Evolutionary conservation across 352 stramenopile genomes (phyloP), one percentile per base, ranked within the genome.

Genomic region (Pythium dissotocum): DNA sequence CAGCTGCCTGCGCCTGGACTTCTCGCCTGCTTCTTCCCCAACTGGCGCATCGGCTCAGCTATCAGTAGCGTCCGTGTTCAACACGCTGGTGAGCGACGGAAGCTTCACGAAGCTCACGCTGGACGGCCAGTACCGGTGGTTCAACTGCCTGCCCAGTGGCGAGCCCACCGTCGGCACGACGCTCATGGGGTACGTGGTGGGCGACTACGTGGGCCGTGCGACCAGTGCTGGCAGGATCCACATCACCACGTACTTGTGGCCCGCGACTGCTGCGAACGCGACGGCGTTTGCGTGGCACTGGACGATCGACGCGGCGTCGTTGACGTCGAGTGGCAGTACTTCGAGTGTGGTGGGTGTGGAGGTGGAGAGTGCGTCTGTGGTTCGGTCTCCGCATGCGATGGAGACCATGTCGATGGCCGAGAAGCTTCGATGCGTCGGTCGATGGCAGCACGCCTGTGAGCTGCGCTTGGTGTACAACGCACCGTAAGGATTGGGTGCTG

Each of bases 231-330:
- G 51, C 8, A 56, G 38, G 16, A 35, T 61, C 26, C 61, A 61
- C 52, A 28, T 67, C 30, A 61, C 61, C 13, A 67, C 52, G 21
- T 67, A 44, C 28, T n/a, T 44, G 51, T 67, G 61, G 61, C 61
- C 61, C 4, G 21, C 6, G 42, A 9, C 42, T 18, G 42, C 14
- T 51, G 38, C 0, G 1, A 38, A 10, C 2, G 33, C 33, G 33
- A 2, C 33, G 9, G 46, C 46, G 46, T 53, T 16, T 13, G 46
- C 13, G 36, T 68, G 52, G 61, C 61, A 68, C 40, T 68, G 61
- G 61, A 61, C 38, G 14, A 61, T 68, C 52, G 61, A 68, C 38
- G 52, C 36, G 5, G 9, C 35, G 3, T 44, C 32, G 12, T 36
- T 66, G 28, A 24, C 46, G 28, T 24, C 21, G 0, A 24, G 21